These are phyloP conservation scores for Medicago truncatula DNA, from an alignment of 306 rosid genomes.

Conservation along the genomic window DNA sequence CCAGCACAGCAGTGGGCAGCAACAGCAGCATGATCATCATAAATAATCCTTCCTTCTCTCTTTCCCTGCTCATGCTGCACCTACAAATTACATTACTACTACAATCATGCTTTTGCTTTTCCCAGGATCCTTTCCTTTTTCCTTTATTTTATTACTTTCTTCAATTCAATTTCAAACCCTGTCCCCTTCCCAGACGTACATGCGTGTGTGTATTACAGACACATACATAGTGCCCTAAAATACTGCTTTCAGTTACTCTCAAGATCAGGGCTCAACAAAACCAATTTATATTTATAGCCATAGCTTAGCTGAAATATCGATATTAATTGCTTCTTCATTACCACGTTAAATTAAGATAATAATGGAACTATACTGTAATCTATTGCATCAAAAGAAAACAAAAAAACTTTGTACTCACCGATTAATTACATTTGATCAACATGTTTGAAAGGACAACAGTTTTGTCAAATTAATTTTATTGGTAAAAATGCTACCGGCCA, in stretches of 20 bases:
- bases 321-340: too few relatives aligned
- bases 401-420: too few relatives aligned
- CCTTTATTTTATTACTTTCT: constrained; percentile 5
- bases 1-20: constrained; percentile 36
- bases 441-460: too few relatives aligned
- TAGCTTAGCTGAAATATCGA: too few relatives aligned
- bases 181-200: constrained; percentile 54
- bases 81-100: neutral
- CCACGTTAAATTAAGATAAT: neutral
- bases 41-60: neutral
- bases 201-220: constrained; percentile 42
- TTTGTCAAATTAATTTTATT: too few relatives aligned
- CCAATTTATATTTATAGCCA: too few relatives aligned
- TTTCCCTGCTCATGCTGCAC: constrained; percentile 1
- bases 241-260: neutral
- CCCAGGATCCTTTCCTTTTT: constrained; percentile 51
- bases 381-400: too few relatives aligned
- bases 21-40: constrained; percentile 17
- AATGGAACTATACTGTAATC: too few relatives aligned
- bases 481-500: too few relatives aligned
- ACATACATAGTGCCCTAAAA: constrained; percentile 10
- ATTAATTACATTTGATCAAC: too few relatives aligned
- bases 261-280: neutral
- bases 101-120: constrained; percentile 72
- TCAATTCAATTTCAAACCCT: constrained; percentile 23